phyloP scores from a whole-genome alignment of 306 rosid genomes.

The Acacia crassicarpa region DNA sequence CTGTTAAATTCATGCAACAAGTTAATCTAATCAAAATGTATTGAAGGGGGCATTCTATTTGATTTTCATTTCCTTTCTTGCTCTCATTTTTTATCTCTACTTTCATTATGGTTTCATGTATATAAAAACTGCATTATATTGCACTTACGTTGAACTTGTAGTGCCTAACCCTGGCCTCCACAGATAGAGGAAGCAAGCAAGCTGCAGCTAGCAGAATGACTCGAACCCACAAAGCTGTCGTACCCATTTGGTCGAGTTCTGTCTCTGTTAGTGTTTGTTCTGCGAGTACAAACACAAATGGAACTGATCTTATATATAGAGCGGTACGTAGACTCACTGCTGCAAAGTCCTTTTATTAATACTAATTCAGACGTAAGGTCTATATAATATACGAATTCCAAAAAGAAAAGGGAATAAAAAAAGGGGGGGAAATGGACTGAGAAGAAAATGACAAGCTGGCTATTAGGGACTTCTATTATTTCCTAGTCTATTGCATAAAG shows the following conservation, averaged over 20 bases:
- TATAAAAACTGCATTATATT: neutral
- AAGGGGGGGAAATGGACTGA: neutral
- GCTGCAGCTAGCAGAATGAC: constrained; percentile 2
- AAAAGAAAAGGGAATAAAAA: neutral
- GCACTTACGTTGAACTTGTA: constrained; percentile 36
- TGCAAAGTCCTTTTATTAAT: constrained; percentile 49
- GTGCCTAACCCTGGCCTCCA: constrained; percentile 33
- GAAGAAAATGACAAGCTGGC: neutral
- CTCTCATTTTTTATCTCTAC: neutral
- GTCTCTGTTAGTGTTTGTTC: neutral
- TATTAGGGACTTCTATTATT: neutral
- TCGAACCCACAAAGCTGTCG: constrained; percentile 10
- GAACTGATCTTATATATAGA: constrained; percentile 32
- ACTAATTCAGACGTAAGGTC: constrained; percentile 33
- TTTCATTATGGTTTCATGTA: constrained; percentile 1
- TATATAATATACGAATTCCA: neutral
- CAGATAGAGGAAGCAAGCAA: constrained; percentile 24
- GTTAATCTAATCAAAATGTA: neutral
- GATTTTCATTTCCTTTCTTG: neutral
- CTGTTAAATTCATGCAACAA: neutral
- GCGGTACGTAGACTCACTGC: constrained; percentile 24
- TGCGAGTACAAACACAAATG: neutral
- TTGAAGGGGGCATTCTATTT: neutral
- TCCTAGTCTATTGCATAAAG: constrained; percentile 43
- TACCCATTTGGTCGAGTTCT: neutral